Percentiles rank a stretch among this genome's conserved stretches.
phyloP scores from a whole-genome alignment of 257 asterid genomes.

The Anisodus tanguticus region DNA sequence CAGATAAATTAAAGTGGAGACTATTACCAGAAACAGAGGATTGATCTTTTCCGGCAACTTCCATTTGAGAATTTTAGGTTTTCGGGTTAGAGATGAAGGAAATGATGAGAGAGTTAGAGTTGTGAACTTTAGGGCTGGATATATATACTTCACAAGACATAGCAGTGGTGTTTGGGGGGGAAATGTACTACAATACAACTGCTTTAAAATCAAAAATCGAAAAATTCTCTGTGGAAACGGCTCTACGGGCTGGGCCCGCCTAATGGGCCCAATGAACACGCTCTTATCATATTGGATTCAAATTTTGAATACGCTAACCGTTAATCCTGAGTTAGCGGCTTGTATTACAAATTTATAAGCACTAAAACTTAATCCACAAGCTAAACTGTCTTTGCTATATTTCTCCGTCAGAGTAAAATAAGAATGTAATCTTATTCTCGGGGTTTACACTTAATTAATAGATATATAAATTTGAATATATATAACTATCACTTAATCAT shows the following conservation, averaged over 20 bases:
- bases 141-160: constrained; percentile 14
- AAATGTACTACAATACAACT: constrained; percentile 27
- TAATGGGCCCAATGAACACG: constrained; percentile 28
- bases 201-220: constrained; percentile 26
- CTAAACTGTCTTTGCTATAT: neutral
- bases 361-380: neutral
- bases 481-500: no score
- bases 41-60: constrained; percentile 57
- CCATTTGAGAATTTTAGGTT: constrained; percentile 47
- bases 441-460: neutral
- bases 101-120: neutral
- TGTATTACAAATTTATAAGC: neutral
- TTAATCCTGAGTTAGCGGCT: neutral
- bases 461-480: neutral
- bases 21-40: constrained; percentile 62
- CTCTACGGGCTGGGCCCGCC: constrained; percentile 31
- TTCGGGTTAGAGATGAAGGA: neutral
- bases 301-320: constrained; percentile 26
- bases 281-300: constrained; percentile 24
- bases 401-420: neutral
- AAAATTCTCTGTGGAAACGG: constrained; percentile 27
- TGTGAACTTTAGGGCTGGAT: neutral
- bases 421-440: neutral
- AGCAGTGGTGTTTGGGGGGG: constrained; percentile 31
- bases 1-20: neutral